Base-by-base conservation (phyloP, 2,329 filamentous ascomycete species). In the Bretziella fagacearum region DNA sequence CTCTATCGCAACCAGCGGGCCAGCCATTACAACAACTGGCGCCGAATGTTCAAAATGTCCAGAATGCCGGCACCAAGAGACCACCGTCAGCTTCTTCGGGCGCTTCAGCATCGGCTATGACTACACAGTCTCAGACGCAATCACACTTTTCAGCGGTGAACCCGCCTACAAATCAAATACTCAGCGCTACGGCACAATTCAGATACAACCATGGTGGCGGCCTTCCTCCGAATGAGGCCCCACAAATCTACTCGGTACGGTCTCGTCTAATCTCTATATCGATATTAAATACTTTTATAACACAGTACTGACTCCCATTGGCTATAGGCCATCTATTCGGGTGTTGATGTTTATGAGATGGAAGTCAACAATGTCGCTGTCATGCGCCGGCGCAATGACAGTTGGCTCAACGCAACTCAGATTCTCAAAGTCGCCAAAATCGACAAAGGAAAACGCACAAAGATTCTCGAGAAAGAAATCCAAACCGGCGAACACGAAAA, bases 301-400 rank as follows among this genome's bases (percentile, higher is more conserved):
- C 32, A 17, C 11, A 18, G 15, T 11, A 35, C 27, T 47, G n/a
- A n/a, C n/a, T n/a, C n/a, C n/a, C 35, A 29, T 23, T 27, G 39
- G 17, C 47, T 8, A n/a, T 53, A 76, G 73, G 89, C 89, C 51
- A 83, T 93, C 33, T 96, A 96, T 62, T 96, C 89, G 6, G 86
- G 87, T 54, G 85, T 96, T 39, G 81, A 89, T 52, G 91, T 98
- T 13, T 98, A 96, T 66, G 91, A 98, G 64, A 95, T 96, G 86
- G 87, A 95, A 61, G 83, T 96, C 52, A 93, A 94, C 60, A 77
- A 76, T 39, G 71, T 98, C 54, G 85, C 86, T 20, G 87, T 96
- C 44, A 98, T 98, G 91, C 84, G 91, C 60, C 80, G 91, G 50
- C 81, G 91, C 53, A 81, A 83, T 55, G 91, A 98, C 62, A 89